Conservation (phyloP, 768 basidiomycete genomes). For the Tylopilus subfusipes region DNA sequence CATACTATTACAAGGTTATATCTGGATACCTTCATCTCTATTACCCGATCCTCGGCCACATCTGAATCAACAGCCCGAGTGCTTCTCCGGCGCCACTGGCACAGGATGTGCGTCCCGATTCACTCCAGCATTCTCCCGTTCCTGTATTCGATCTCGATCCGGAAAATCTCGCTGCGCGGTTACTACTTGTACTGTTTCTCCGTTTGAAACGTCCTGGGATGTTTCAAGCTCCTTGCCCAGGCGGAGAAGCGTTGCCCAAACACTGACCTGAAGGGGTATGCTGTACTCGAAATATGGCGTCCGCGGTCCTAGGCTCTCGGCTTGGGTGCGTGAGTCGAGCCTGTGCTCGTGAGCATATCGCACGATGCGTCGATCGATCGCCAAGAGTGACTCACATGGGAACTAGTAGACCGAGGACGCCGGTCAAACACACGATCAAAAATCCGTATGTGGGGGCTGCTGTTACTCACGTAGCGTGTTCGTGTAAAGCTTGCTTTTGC, state of each 20-base stretch:
- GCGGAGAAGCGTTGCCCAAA: not conserved
- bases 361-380: not conserved
- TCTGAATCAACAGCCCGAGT: not conserved
- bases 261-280: not conserved
- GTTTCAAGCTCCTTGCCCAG: not conserved
- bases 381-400: not conserved
- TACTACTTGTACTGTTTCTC: not conserved
- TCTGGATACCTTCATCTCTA: not conserved
- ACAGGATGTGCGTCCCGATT: not conserved
- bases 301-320: not conserved
- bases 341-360: not conserved
- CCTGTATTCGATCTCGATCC: not conserved
- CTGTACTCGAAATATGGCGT: not conserved
- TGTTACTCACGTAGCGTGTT: slow-evolving; percentile 2
- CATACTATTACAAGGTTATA: not conserved
- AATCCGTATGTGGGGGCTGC: not conserved
- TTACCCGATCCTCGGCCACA: not conserved
- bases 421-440: not conserved
- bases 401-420: not conserved
- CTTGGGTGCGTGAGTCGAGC: not conserved
- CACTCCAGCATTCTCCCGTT: not conserved
- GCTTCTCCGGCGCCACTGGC: not conserved
- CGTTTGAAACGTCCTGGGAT: not conserved
- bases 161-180: not conserved
- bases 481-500: slow-evolving; percentile 1